Percentiles rank a stretch among this genome's conserved stretches.
Evolutionary conservation across 345 rosid species (phyloP).

Genomic region (Populus simonii): DNA sequence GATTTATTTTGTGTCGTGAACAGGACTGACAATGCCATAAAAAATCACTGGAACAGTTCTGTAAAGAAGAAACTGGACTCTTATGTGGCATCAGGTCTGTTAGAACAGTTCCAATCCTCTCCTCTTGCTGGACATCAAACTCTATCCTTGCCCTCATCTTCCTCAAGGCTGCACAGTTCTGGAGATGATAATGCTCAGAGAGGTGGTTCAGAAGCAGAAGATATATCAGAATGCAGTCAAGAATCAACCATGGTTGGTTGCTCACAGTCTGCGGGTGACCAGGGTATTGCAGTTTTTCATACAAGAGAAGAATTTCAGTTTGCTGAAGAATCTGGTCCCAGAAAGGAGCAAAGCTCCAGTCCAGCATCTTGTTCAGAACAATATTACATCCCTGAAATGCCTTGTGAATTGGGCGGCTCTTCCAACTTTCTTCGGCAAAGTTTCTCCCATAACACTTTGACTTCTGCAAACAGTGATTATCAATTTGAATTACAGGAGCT

Average conservation of each 20-base stretch:
- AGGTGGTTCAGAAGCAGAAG: slow-evolving; percentile 58
- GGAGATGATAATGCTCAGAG: slow-evolving; percentile 62
- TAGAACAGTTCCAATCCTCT: slow-evolving; percentile 68
- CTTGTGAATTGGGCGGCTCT: slow-evolving; percentile 55
- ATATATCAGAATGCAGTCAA: slow-evolving; percentile 92
- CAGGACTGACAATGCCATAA: slow-evolving; percentile 98
- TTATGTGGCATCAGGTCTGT: slow-evolving; percentile 80
- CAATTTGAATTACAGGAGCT: slow-evolving; percentile 45
- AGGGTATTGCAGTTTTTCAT: slow-evolving; percentile 40
- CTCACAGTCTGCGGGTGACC: slow-evolving; percentile 62
- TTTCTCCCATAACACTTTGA: slow-evolving; percentile 37
- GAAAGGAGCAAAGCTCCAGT: slow-evolving; percentile 54
- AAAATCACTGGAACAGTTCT: slow-evolving; percentile 99
- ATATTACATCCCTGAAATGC: slow-evolving; percentile 51
- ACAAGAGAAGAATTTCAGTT: slow-evolving; percentile 45
- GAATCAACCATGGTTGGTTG: slow-evolving; percentile 52
- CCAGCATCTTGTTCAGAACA: slow-evolving; percentile 59
- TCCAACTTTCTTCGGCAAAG: slow-evolving; percentile 42
- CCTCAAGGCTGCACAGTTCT: slow-evolving; percentile 59
- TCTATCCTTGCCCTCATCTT: slow-evolving; percentile 52
- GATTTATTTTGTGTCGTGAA: slow-evolving; percentile 30
- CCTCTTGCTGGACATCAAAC: slow-evolving; percentile 56
- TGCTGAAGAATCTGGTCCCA: slow-evolving; percentile 42
- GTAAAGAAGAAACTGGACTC: slow-evolving; percentile 97
- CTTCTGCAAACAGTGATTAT: slow-evolving; percentile 40